Evolutionary conservation across 441 rosid genomes (phyloP).

Genomic region (Theobroma grandiflorum): DNA sequence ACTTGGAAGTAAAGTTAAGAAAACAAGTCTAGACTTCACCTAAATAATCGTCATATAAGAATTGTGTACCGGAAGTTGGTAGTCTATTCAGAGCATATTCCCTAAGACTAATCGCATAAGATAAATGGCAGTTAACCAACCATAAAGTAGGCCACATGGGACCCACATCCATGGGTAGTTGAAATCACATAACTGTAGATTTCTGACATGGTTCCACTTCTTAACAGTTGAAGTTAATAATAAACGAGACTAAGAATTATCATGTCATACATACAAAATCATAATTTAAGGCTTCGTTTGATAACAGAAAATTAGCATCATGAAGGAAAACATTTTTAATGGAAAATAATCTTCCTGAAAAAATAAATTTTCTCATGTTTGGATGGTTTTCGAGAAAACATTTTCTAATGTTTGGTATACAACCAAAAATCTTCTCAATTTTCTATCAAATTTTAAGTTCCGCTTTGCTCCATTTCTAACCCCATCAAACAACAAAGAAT

Average conservation of each 20-base stretch:
- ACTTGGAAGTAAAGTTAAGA: background rate
- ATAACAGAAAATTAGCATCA: too few relatives aligned
- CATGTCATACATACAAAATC: background rate
- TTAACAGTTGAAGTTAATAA: background rate
- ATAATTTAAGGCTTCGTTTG: background rate
- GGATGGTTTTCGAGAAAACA: too few relatives aligned
- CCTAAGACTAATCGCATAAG: background rate
- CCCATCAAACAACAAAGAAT: too few relatives aligned
- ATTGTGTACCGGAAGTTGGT: background rate
- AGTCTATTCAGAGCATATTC: background rate
- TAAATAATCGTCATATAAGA: background rate
- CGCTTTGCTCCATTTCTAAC: too few relatives aligned
- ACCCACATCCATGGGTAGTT: background rate
- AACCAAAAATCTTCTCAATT: too few relatives aligned
- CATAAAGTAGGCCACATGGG: background rate
- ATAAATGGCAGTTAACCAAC: background rate
- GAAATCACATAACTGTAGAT: background rate
- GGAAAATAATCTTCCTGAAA: too few relatives aligned
- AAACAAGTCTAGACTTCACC: background rate
- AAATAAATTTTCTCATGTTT: too few relatives aligned
- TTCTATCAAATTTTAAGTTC: too few relatives aligned
- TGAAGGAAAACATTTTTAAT: too few relatives aligned
- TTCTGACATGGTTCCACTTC: background rate
- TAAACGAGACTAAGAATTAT: background rate
- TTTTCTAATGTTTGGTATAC: too few relatives aligned